A percentile compares a stretch with the other conserved stretches of the same genome.
phyloP scores from a whole-genome alignment of 495 filamentous ascomycete genomes.

The Penicillium angulare region DNA sequence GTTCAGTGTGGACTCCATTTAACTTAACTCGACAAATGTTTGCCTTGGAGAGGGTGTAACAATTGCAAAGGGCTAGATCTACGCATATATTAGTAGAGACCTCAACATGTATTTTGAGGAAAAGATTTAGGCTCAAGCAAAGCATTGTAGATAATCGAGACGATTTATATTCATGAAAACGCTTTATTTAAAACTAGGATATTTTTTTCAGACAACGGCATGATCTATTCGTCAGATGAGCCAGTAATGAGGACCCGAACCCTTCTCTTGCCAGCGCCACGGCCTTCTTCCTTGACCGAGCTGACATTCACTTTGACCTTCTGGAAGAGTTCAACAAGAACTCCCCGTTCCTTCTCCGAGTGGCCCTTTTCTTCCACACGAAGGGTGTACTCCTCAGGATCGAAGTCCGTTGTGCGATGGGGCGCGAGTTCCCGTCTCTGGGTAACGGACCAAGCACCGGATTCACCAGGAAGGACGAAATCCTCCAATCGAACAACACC shows the following conservation, averaged over 20 bases:
- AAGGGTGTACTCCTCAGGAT: slow-evolving; percentile 79
- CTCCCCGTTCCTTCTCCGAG: slow-evolving; percentile 50
- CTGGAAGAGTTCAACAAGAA: slow-evolving; percentile 78
- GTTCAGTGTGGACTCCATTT: slow-evolving; percentile 29
- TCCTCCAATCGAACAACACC: slow-evolving; percentile 83
- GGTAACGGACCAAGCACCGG: slow-evolving; percentile 29
- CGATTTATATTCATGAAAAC: too few species aligned
- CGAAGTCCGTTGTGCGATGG: slow-evolving; percentile 66
- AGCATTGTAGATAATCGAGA: neutral
- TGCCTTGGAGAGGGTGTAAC: slow-evolving; percentile 34
- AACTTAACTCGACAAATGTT: slow-evolving; percentile 33
- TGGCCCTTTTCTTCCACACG: slow-evolving; percentile 47
- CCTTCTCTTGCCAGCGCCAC: slow-evolving; percentile 82
- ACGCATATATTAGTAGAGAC: neutral
- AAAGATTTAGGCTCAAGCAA: neutral
- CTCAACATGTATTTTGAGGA: neutral
- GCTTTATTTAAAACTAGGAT: neutral
- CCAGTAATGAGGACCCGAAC: slow-evolving; percentile 41
- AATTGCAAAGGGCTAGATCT: neutral
- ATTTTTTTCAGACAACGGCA: neutral
- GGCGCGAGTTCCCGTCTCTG: slow-evolving; percentile 41
- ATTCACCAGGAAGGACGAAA: slow-evolving; percentile 68
- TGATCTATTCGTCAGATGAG: slow-evolving; percentile 10
- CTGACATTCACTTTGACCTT: slow-evolving; percentile 84
- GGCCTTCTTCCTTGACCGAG: slow-evolving; percentile 82